phyloP scores from a whole-genome alignment of 2,329 filamentous ascomycete genomes.

The Trichoderma gracile region DNA sequence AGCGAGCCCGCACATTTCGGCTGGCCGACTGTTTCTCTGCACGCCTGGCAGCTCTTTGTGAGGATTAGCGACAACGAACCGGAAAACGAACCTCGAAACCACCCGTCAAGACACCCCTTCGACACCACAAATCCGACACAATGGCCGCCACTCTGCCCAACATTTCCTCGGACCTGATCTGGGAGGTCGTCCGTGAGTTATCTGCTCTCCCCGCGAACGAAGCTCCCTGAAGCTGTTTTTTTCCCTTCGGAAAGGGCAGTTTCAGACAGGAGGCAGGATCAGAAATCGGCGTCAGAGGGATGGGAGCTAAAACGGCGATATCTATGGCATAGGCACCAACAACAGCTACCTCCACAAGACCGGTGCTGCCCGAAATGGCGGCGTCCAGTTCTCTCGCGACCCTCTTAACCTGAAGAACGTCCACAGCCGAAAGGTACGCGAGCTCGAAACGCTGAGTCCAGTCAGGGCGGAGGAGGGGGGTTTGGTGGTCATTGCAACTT shows the following conservation, averaged over 20 bases:
- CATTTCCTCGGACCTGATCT: constrained; percentile 88
- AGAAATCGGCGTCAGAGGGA: background rate
- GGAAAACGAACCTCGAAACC: constrained; percentile 16
- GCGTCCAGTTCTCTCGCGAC: constrained; percentile 89
- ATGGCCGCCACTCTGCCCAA: constrained; percentile 64
- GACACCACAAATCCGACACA: constrained; percentile 44
- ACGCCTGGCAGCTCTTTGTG: constrained; percentile 14
- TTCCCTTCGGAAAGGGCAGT: too few species aligned
- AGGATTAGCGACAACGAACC: background rate
- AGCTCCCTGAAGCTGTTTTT: background rate
- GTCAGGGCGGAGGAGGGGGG: background rate
- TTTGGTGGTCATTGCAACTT: background rate
- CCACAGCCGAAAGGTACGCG: constrained; percentile 80
- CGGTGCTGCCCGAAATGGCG: constrained; percentile 68
- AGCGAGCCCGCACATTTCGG: constrained; percentile 47
- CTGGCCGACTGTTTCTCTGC: constrained; percentile 10
- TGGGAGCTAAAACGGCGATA: constrained; percentile 28
- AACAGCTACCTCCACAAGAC: constrained; percentile 94
- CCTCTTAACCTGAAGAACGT: constrained; percentile 91
- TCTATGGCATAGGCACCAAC: constrained; percentile 64
- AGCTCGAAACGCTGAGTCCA: background rate
- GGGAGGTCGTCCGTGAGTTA: constrained; percentile 89
- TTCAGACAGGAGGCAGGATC: too few species aligned
- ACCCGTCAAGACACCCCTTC: constrained; percentile 33
- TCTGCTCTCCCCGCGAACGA: background rate